Percentiles rank a stretch among this genome's conserved stretches.
phyloP scores from a whole-genome alignment of 345 rosid species.

The Pugionium dolabratum region DNA sequence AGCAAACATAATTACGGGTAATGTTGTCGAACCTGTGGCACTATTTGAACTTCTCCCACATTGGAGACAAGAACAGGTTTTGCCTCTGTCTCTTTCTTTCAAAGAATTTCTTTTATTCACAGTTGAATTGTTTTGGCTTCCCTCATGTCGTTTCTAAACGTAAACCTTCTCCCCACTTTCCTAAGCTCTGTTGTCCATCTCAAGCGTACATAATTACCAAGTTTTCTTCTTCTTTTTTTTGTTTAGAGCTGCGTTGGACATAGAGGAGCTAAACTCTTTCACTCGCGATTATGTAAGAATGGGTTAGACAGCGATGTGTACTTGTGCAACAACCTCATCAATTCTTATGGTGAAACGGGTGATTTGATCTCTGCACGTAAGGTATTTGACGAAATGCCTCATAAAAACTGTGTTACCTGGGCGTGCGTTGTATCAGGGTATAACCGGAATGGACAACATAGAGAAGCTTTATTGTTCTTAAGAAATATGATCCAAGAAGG shows the following conservation, averaged over 20 bases:
- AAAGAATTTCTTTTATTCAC: too few relatives aligned
- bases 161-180: conserved; percentile 2
- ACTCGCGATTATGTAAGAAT: conserved; percentile 49
- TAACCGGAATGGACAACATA: conserved; percentile 50
- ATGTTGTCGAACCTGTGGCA: conserved; percentile 88
- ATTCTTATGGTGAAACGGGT: conserved; percentile 48
- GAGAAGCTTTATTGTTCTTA: conserved; percentile 54
- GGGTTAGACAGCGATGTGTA: conserved; percentile 60
- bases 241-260: conserved; percentile 29
- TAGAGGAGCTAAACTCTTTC: conserved; percentile 52
- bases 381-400: conserved; percentile 78
- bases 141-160: conserved; percentile 23
- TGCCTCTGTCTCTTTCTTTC: too few relatives aligned
- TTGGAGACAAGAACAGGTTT: conserved; percentile 96
- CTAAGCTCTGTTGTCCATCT: background rate
- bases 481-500: conserved; percentile 59
- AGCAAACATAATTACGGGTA: conserved; percentile 86
- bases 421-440: conserved; percentile 81
- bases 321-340: conserved; percentile 67
- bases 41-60: conserved; percentile 82
- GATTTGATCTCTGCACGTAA: conserved; percentile 55
- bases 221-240: too few relatives aligned
- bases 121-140: background rate
- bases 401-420: conserved; percentile 72
- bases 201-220: too few relatives aligned